Evolutionary conservation across 2,329 filamentous ascomycete genomes (phyloP).

Genomic region (Metarhizium anisopliae): DNA sequence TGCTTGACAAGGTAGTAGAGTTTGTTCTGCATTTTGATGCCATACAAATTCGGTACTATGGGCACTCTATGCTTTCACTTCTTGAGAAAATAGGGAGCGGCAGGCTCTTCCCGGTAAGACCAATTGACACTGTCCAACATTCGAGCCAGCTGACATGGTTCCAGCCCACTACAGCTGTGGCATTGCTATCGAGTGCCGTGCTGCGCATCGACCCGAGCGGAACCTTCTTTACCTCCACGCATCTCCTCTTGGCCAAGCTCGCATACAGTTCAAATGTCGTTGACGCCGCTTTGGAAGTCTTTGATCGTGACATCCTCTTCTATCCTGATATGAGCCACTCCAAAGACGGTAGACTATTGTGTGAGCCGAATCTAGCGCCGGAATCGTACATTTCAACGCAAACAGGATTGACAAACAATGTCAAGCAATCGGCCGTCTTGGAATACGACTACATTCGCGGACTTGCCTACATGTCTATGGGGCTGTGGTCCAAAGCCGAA

Average conservation of each 20-base stretch:
- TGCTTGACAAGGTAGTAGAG: slow-evolving; percentile 32
- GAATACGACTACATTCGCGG: slow-evolving; percentile 59
- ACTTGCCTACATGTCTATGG: slow-evolving; percentile 52
- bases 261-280: slow-evolving; percentile 48
- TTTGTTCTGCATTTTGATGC: slow-evolving; percentile 42
- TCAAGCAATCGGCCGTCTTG: slow-evolving; percentile 47
- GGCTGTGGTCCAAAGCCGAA: slow-evolving; percentile 54
- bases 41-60: slow-evolving; percentile 43
- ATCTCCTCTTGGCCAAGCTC: slow-evolving; percentile 47
- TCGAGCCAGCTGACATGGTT: slow-evolving; percentile 5
- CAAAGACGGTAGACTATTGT: slow-evolving; percentile 30
- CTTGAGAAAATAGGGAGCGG: slow-evolving; percentile 31
- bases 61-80: slow-evolving; percentile 31
- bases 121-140: background rate
- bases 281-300: slow-evolving; percentile 46
- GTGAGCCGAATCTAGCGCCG: slow-evolving; percentile 36
- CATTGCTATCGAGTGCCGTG: slow-evolving; percentile 43
- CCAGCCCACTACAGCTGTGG: slow-evolving; percentile 37
- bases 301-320: slow-evolving; percentile 58
- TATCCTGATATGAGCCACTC: slow-evolving; percentile 41
- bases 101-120: slow-evolving; percentile 32
- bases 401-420: slow-evolving; percentile 45
- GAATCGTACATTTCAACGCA: slow-evolving; percentile 49
- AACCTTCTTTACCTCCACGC: slow-evolving; percentile 56
- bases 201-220: slow-evolving; percentile 57